Evolutionary conservation across 176 grass and related monocot species (phyloP).

Genomic region (Lolium multiflorum): DNA sequence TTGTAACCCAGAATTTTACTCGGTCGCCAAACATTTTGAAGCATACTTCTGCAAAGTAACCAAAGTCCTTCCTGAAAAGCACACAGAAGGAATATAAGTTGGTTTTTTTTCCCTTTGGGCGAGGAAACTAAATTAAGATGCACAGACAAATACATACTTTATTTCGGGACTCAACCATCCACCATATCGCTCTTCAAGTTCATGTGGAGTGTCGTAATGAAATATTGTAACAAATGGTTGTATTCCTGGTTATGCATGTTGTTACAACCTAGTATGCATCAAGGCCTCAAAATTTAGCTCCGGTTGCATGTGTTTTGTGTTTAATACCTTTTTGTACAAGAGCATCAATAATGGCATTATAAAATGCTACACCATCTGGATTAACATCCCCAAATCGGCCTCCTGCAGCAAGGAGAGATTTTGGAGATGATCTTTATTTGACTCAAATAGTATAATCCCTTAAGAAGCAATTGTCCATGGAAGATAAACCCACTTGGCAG

Average conservation of each 20-base stretch:
- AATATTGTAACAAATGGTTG: slow-evolving; percentile 73
- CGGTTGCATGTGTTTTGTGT: not conserved
- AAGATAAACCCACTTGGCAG: slow-evolving; percentile 60
- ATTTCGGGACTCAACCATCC: slow-evolving; percentile 69
- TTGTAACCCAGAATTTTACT: slow-evolving; percentile 68
- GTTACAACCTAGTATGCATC: not conserved
- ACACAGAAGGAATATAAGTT: not conserved
- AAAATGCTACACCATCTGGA: slow-evolving; percentile 57
- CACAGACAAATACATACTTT: slow-evolving; percentile 44
- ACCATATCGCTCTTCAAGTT: slow-evolving; percentile 65
- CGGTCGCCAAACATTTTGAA: slow-evolving; percentile 67
- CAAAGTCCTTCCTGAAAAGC: slow-evolving; percentile 69
- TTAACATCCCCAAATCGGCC: slow-evolving; percentile 61
- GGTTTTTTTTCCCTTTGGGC: not conserved
- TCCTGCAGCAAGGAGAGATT: slow-evolving; percentile 30
- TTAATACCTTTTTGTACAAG: slow-evolving; percentile 53
- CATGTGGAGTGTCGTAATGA: slow-evolving; percentile 74
- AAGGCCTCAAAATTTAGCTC: not conserved
- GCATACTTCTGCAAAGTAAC: slow-evolving; percentile 60
- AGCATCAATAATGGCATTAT: slow-evolving; percentile 53
- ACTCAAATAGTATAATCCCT: not conserved
- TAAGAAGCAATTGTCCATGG: not conserved
- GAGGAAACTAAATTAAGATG: not conserved
- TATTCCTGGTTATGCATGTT: slow-evolving; percentile 46
- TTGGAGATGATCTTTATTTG: not conserved